Conservation (phyloP, 106 monocot genomes). For the Acorus calamus region DNA sequence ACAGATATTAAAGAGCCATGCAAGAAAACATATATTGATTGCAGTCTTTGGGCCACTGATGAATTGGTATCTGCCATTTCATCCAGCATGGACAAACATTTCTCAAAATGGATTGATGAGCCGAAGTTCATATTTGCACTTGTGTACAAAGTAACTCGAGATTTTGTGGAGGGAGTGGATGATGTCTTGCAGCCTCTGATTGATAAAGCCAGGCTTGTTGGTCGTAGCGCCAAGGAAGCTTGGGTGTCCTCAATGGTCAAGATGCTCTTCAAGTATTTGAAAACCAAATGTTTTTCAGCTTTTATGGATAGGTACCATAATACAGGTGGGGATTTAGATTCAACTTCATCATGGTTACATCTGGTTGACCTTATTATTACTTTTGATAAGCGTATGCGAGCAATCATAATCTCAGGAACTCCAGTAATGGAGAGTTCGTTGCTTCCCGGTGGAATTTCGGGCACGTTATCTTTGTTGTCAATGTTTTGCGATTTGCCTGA, state of each 20-base stretch:
- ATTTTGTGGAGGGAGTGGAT: slow-evolving; percentile 59
- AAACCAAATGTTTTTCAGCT: slow-evolving; percentile 36
- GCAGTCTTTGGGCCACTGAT: slow-evolving; percentile 54
- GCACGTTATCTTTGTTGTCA: slow-evolving; percentile 30
- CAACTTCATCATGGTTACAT: slow-evolving; percentile 42
- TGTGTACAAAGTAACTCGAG: slow-evolving; percentile 47
- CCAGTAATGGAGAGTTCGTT: slow-evolving; percentile 10
- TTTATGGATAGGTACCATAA: slow-evolving; percentile 18
- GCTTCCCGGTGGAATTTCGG: slow-evolving; percentile 11
- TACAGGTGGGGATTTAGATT: slow-evolving; percentile 18
- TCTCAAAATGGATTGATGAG: slow-evolving; percentile 52
- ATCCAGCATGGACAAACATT: slow-evolving; percentile 59
- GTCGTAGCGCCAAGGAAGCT: slow-evolving; percentile 64
- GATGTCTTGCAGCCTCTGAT: slow-evolving; percentile 68
- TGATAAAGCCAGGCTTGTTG: slow-evolving; percentile 49
- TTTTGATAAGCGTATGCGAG: slow-evolving; percentile 53
- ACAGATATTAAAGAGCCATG: slow-evolving; percentile 3
- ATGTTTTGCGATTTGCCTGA: slow-evolving; percentile 34
- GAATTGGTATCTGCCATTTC: slow-evolving; percentile 50
- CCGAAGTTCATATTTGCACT: slow-evolving; percentile 72
- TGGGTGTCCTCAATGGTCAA: slow-evolving; percentile 64
- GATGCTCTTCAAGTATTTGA: slow-evolving; percentile 38
- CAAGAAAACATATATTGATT: slow-evolving; percentile 9
- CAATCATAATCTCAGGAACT: slow-evolving; percentile 36
- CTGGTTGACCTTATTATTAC: slow-evolving; percentile 56